These are phyloP conservation scores for Heliosperma pusillum DNA, from an alignment of 148 eudicot species.

Conservation along the genomic window DNA sequence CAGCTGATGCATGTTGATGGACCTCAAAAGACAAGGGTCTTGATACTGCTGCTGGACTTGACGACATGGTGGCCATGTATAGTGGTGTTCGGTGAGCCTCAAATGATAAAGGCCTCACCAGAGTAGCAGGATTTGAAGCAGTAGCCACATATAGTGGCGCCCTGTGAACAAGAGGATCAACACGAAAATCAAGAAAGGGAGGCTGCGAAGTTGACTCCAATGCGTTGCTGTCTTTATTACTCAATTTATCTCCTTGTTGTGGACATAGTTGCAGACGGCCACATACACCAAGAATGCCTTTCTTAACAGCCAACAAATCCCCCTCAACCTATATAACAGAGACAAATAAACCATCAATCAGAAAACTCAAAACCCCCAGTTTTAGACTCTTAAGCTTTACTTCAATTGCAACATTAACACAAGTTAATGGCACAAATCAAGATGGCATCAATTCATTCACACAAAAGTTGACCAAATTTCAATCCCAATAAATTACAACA, in stretches of 20 bases:
- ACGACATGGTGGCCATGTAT: background rate
- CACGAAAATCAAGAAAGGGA: constrained; percentile 24
- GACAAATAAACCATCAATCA: constrained; percentile 1
- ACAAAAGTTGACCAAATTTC: background rate
- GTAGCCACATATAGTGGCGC: constrained; percentile 32
- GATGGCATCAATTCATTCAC: background rate
- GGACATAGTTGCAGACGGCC: constrained; percentile 58
- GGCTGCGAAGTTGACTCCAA: constrained; percentile 32
- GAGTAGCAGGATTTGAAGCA: constrained; percentile 28
- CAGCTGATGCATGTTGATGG: constrained; percentile 25
- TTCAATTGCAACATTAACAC: background rate
- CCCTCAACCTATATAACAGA: constrained; percentile 63
- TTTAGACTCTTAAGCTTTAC: background rate
- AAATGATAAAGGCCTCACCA: constrained; percentile 21
- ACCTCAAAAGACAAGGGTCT: constrained; percentile 29
- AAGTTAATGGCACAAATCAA: background rate
- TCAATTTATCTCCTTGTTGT: constrained; percentile 28
- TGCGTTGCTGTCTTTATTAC: constrained; percentile 34
- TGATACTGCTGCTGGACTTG: constrained; percentile 29
- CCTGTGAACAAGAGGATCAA: constrained; percentile 34
- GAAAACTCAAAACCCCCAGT: background rate
- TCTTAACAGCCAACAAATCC: constrained; percentile 54
- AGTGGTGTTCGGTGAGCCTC: constrained; percentile 31
- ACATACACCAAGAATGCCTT: constrained; percentile 60
- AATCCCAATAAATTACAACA: background rate